Evolutionary conservation across 148 eudicot species (phyloP).

Genomic region (Rhododendron kiyosumense): DNA sequence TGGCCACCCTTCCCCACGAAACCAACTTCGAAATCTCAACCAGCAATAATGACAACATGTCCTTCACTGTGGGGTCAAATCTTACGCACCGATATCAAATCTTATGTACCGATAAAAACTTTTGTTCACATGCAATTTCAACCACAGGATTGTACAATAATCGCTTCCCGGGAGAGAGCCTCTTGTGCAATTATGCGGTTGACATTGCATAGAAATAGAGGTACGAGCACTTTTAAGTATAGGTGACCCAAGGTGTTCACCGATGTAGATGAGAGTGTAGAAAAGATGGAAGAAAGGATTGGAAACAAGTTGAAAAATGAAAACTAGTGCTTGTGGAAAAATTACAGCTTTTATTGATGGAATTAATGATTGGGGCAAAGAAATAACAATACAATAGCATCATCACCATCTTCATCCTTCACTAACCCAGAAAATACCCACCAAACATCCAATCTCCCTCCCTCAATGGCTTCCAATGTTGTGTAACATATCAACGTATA

Average conservation of each 20-base stretch:
- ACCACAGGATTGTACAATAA: too few relatives aligned
- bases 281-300: not conserved
- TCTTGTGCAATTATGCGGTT: too few relatives aligned
- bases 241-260: too few relatives aligned
- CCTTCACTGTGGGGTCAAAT: not conserved
- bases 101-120: too few relatives aligned
- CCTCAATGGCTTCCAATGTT: slow-evolving; percentile 5
- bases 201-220: too few relatives aligned
- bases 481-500: slow-evolving; percentile 42
- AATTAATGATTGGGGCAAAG: slow-evolving; percentile 27
- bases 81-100: too few relatives aligned
- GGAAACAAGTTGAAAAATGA: not conserved
- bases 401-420: slow-evolving; percentile 32
- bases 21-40: not conserved
- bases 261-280: not conserved
- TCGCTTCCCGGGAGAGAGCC: too few relatives aligned
- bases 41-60: not conserved
- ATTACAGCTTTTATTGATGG: slow-evolving; percentile 39
- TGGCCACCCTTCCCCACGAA: not conserved
- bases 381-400: slow-evolving; percentile 27
- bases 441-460: slow-evolving; percentile 23
- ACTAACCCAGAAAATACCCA: slow-evolving; percentile 40
- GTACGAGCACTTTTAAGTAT: too few relatives aligned
- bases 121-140: too few relatives aligned
- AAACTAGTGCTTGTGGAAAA: slow-evolving; percentile 12